phyloP scores from a whole-genome alignment of 176 grass and related monocot genomes.

The Eleusine coracana region DNA sequence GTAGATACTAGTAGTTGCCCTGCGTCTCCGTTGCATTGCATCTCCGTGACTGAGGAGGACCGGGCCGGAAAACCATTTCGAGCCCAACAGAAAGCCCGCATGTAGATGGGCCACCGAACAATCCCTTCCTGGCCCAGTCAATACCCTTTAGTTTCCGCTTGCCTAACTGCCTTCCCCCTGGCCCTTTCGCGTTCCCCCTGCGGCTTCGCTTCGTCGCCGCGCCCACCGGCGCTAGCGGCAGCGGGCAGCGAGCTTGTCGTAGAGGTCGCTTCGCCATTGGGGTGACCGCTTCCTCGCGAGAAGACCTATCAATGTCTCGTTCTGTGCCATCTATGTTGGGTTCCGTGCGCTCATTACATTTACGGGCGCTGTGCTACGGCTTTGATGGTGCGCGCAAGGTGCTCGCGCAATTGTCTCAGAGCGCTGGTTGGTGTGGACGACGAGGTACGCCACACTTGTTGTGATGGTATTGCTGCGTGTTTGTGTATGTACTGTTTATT shows the following conservation, averaged over 20 bases:
- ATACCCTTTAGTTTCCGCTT: background rate
- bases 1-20: background rate
- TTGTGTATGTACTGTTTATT: background rate
- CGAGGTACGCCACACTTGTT: background rate
- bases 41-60: background rate
- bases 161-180: background rate
- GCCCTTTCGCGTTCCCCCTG: too few species aligned
- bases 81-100: background rate
- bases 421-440: background rate
- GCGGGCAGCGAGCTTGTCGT: too few species aligned
- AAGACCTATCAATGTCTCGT: background rate
- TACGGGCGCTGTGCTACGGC: background rate
- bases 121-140: background rate
- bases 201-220: background rate
- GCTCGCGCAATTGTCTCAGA: background rate
- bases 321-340: background rate
- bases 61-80: background rate
- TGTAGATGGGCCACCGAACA: background rate
- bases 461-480: background rate
- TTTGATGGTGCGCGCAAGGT: background rate
- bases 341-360: background rate
- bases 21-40: background rate
- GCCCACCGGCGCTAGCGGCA: too few species aligned
- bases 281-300: background rate
- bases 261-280: too few species aligned